Evolutionary conservation across 257 asterid genomes (phyloP), one percentile per base, ranked within the genome.

Genomic region (Linaria vulgaris): DNA sequence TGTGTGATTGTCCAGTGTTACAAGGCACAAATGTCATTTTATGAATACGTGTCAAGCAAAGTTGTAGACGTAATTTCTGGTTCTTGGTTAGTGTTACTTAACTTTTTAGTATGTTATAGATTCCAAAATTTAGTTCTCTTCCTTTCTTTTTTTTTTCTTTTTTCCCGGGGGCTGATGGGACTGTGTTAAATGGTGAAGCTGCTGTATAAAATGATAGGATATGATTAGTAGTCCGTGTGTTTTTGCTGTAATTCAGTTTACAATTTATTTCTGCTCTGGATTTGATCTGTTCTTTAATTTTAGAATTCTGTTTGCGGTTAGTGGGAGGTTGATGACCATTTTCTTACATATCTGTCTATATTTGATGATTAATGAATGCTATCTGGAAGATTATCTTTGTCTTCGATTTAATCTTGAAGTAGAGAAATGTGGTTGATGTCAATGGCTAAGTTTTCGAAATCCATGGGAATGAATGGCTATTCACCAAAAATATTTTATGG

Each of bases 191-290:
- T 64, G 19, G 67, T 25, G 37, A 16, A 16, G 51, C 24, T 50
- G 48, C 49, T 27, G 46, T 27, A 38, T 37, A 47, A 48, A 38
- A 66, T 45, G 53, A 22, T 65, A 37, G 69, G 15, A 15, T 23
- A 21, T 14, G 34, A 11, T 52, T 59, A 45, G 41, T 59, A 30
- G 31, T 27, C 41, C 50, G 27, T 53, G 37, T 20, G 44, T 13
- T 22, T 52, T 44, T 13, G 41, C 31, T 34, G 53, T 54, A 9
- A 25, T 11, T 44, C 50, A 38, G 39, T 48, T 13, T 14, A 20
- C 37, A 17, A 34, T 49, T 20, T 21, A 6, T 13, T 21, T 59
- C 38, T 37, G 43, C 52, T 52, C 13, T 59, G 20, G 47, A 6
- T 67, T 61, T 37, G 53, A 20, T 31, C 20, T 63, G 24, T 34